phyloP scores from a whole-genome alignment of 129 eudicot genomes.

The Escallonia herrerae region DNA sequence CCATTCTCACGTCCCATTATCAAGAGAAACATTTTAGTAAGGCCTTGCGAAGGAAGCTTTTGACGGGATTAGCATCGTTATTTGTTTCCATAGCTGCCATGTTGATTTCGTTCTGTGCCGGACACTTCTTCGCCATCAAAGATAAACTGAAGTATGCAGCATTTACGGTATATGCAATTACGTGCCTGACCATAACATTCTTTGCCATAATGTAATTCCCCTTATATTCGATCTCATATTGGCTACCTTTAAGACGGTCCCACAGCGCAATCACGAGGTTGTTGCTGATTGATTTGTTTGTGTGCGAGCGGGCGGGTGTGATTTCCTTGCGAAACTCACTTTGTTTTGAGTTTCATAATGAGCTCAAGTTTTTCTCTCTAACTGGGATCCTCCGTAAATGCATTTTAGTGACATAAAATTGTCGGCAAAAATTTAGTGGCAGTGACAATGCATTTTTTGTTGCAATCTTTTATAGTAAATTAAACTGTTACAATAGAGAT shows the following conservation, averaged over 20 bases:
- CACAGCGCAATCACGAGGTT: constrained; percentile 3
- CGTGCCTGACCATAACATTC: constrained; percentile 9
- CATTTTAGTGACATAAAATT: no score
- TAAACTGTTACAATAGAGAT: no score
- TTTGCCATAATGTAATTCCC: constrained; percentile 12
- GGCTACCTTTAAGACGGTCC: constrained; percentile 6
- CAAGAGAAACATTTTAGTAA: neutral
- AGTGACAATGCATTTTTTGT: no score
- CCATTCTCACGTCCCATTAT: constrained; percentile 23
- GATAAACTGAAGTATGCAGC: constrained; percentile 8
- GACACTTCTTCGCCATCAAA: constrained; percentile 10
- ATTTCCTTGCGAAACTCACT: no score
- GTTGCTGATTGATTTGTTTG: no score
- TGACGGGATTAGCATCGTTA: neutral
- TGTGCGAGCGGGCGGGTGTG: no score
- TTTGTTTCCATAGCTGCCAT: constrained; percentile 9
- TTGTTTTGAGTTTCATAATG: no score
- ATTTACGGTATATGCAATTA: constrained; percentile 6
- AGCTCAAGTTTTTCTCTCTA: no score
- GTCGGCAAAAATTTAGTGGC: no score
- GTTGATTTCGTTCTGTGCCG: constrained; percentile 15
- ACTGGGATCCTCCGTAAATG: no score
- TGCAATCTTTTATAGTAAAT: no score
- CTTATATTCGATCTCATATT: constrained; percentile 5
- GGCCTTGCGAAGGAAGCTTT: no score